Evolutionary conservation across 805 yeast species (phyloP).

Genomic region (Candida berthetii): DNA sequence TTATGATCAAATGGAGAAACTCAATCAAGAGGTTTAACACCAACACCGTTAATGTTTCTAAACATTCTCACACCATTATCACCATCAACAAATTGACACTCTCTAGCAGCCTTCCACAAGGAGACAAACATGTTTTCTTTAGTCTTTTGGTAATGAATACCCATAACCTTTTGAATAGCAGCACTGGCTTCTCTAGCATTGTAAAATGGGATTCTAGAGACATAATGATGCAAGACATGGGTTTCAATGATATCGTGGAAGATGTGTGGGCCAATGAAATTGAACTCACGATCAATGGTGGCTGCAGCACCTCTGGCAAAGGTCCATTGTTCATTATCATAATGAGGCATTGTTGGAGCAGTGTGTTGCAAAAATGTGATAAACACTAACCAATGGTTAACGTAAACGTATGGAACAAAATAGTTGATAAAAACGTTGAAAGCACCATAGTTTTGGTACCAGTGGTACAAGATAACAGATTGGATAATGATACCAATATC

Average conservation of each 20-base stretch:
- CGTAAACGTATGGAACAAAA: constrained; percentile 71
- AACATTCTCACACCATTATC: constrained; percentile 67
- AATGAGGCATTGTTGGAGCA: constrained; percentile 75
- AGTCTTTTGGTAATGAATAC: constrained; percentile 62
- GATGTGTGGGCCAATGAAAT: constrained; percentile 69
- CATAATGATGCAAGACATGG: constrained; percentile 82
- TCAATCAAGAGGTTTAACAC: constrained; percentile 23
- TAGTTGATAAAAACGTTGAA: constrained; percentile 62
- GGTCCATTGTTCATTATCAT: constrained; percentile 70
- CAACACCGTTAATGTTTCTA: constrained; percentile 63
- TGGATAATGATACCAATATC: constrained; percentile 66
- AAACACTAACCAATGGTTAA: constrained; percentile 87
- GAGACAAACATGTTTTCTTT: constrained; percentile 71
- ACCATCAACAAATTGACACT: constrained; percentile 72
- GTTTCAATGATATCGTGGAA: constrained; percentile 91
- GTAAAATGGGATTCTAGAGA: constrained; percentile 82
- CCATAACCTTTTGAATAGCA: constrained; percentile 81
- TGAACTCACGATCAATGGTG: constrained; percentile 80
- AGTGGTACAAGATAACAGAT: constrained; percentile 44
- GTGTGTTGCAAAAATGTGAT: constrained; percentile 84
- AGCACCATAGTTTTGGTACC: constrained; percentile 57
- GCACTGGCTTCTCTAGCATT: constrained; percentile 76
- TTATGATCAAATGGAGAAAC: not conserved
- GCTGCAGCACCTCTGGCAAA: constrained; percentile 90
- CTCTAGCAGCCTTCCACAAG: constrained; percentile 56